These are phyloP conservation scores for Paraphysoderma sedebokerense DNA, from an alignment of 371 early-diverging fungal genomes.

Conservation along the genomic window DNA sequence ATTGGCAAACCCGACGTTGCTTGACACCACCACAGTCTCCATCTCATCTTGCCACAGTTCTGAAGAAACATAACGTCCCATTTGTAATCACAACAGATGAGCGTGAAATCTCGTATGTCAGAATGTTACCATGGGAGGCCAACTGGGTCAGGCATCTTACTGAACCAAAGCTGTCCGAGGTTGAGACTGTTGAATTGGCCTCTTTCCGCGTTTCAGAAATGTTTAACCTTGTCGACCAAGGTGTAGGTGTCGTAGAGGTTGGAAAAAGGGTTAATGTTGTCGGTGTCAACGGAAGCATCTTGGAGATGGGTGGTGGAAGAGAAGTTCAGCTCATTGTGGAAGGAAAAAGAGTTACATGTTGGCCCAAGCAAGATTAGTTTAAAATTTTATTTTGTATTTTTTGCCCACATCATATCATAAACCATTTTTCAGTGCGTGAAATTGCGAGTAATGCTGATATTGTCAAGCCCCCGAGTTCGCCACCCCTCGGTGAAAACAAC, in stretches of 20 bases:
- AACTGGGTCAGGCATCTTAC: constrained; percentile 43
- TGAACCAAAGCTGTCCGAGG: constrained; percentile 25
- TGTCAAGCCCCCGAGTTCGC: no score
- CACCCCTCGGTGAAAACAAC: no score
- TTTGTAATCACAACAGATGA: constrained; percentile 31
- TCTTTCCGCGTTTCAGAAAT: constrained; percentile 48
- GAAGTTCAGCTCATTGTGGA: no score
- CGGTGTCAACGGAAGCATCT: constrained; percentile 31
- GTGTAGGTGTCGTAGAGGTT: constrained; percentile 33
- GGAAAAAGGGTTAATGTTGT: constrained; percentile 22
- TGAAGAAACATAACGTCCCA: constrained; percentile 41
- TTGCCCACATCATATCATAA: no score
- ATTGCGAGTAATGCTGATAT: no score
- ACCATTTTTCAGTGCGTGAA: no score
- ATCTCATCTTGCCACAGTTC: constrained; percentile 18
- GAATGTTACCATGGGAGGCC: constrained; percentile 57
- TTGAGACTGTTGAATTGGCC: constrained; percentile 48
- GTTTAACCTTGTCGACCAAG: constrained; percentile 30
- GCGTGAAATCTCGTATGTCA: constrained; percentile 32
- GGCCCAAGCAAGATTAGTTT: no score
- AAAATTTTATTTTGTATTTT: no score
- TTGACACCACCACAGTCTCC: constrained; percentile 36
- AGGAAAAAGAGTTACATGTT: no score
- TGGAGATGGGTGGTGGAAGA: no score
- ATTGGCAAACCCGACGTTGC: constrained; percentile 51